Base-by-base conservation (phyloP, 176 grass and related monocot genomes). In the Poa pratensis region DNA sequence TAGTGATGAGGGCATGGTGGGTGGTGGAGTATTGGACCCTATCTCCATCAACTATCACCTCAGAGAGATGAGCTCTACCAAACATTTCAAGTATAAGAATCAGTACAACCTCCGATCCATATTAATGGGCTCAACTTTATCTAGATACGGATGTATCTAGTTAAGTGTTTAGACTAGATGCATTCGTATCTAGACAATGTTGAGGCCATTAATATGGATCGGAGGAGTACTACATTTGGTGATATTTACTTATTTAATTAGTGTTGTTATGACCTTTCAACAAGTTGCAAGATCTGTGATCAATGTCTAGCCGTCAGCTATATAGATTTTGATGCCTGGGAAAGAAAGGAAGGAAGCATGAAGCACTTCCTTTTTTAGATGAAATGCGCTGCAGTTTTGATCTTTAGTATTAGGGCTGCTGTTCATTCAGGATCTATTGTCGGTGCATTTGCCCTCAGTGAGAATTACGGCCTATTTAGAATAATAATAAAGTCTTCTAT, bases 11-110 rank as follows among this genome's bases (percentile, higher is more conserved):
- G 51, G 32, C 19, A 37, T 49, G 15, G 16, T 54, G 40, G 3
- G 22, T 12, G 15, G 16, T 54, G 40, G 3, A 22, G 34, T 15
- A 40, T 72, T 73, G 52, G 67, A 83, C 68, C n/a, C 32, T 67
- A 60, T 73, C 23, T 75, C 69, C 75, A 34, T 78, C 51, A 46
- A 20, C 63, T 20, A 7, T 75, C 78, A 54, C 46, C 69, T 55
- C 39, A 17, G 46, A 18, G 58, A 81, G 28, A 69, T 28, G 32
- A 74, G 32, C 69, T n/a, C 78, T 28, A 55, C 78, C 85, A 66
- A 81, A 75, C 85, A 35, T 76, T 64, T 27, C 46, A 52, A 46
- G 6, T 32, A 55, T 42, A n/a, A 68, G 7, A 42, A 70, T 82
- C 13, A 71, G 49, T 9, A n/a, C n/a, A n/a, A n/a, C n/a, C n/a